Percentiles rank a stretch among this genome's conserved stretches.
These are phyloP conservation scores for Carnegiea gigantea DNA, from an alignment of 179 eudicot genomes.

Conservation along the genomic window DNA sequence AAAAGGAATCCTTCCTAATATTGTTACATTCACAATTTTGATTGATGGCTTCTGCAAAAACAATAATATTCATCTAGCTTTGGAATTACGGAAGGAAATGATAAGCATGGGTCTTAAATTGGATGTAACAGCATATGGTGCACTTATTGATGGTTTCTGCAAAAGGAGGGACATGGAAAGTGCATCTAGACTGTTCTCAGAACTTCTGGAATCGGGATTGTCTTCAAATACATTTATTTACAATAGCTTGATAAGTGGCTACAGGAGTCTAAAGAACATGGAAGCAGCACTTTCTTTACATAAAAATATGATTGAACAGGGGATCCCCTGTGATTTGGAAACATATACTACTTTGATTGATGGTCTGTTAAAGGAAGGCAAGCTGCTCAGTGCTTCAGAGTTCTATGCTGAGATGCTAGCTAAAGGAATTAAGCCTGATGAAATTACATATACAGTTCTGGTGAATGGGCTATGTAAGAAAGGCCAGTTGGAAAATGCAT, in stretches of 20 bases:
- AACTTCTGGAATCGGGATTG: constrained; percentile 56
- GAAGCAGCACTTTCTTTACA: constrained; percentile 54
- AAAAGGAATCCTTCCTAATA: constrained; percentile 50
- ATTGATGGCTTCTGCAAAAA: constrained; percentile 66
- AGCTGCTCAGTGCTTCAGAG: constrained; percentile 50
- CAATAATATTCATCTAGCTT: constrained; percentile 55
- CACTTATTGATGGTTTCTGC: constrained; percentile 71
- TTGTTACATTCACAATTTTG: constrained; percentile 63
- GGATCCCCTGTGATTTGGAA: constrained; percentile 52
- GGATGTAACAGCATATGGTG: constrained; percentile 62
- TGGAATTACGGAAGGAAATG: constrained; percentile 58
- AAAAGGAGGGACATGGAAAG: constrained; percentile 63
- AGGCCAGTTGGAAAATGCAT: constrained; percentile 67
- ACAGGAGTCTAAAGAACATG: constrained; percentile 49
- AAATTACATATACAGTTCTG: constrained; percentile 54
- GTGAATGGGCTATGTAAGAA: constrained; percentile 68
- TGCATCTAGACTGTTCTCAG: constrained; percentile 59
- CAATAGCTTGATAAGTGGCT: constrained; percentile 77
- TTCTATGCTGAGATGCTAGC: constrained; percentile 67
- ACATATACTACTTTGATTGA: constrained; percentile 82
- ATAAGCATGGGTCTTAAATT: constrained; percentile 48
- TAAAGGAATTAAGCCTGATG: constrained; percentile 61
- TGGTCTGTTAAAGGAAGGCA: constrained; percentile 62
- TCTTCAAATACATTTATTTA: constrained; percentile 59
- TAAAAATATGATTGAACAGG: constrained; percentile 56